Conservation (phyloP, 2,329 filamentous ascomycete species). For the Periglandula ipomoeae region DNA sequence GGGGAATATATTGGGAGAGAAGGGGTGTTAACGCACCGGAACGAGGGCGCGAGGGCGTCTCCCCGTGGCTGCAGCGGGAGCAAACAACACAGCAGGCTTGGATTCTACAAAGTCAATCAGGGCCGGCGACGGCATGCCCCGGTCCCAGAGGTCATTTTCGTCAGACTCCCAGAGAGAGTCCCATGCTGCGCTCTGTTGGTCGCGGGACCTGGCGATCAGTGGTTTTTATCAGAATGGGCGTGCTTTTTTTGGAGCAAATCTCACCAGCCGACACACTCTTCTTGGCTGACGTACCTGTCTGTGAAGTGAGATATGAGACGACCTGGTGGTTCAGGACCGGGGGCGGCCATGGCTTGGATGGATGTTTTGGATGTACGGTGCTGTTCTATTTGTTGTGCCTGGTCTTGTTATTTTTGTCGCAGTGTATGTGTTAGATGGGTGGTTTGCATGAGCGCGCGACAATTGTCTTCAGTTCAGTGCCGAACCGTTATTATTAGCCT, state of each 20-base stretch:
- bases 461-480: too few species aligned
- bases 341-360: too few species aligned
- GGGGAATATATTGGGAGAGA: background rate
- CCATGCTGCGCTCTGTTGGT: constrained; percentile 4
- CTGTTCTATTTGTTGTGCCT: too few species aligned
- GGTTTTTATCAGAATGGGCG: background rate
- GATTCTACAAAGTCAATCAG: constrained; percentile 6
- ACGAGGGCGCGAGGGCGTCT: constrained; percentile 3
- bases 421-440: too few species aligned
- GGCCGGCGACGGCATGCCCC: constrained; percentile 3
- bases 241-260: background rate
- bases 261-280: background rate
- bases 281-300: background rate
- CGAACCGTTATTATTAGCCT: too few species aligned
- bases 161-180: constrained; percentile 5
- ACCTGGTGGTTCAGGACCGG: background rate
- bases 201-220: background rate
- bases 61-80: background rate
- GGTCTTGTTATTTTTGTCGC: too few species aligned
- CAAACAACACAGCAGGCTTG: background rate
- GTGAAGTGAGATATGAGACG: constrained; percentile 1
- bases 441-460: too few species aligned
- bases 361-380: too few species aligned
- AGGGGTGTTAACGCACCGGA: background rate
- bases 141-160: constrained; percentile 7